Percentiles rank a stretch among this genome's conserved stretches.
Evolutionary conservation across 1,284 basidiomycete species (phyloP).

Genomic region (Fomitopsis pinicola): DNA sequence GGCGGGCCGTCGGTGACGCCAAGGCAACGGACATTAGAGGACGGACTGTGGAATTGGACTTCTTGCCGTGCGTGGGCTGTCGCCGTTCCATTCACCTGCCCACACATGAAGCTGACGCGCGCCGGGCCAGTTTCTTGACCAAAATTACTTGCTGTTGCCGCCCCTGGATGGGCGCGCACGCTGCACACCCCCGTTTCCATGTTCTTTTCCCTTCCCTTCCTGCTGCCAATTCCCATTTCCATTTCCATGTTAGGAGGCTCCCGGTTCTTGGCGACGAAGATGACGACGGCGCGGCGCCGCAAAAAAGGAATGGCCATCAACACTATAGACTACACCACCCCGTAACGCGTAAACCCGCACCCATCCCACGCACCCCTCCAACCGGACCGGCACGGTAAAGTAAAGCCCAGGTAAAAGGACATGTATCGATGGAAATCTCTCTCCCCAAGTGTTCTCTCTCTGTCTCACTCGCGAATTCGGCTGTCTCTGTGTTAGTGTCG

Average conservation of each 20-base stretch:
- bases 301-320: neutral
- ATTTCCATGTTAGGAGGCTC: no score
- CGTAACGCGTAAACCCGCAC: neutral
- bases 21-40: no score
- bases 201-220: neutral
- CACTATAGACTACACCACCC: neutral
- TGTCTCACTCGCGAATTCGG: no score
- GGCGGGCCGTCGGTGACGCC: no score
- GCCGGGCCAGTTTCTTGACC: neutral
- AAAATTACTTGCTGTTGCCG: neutral
- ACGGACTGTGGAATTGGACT: neutral
- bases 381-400: neutral
- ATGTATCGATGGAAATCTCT: slow-evolving; percentile 8
- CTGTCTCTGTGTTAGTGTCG: neutral
- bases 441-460: no score
- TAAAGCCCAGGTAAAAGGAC: neutral
- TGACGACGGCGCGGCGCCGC: neutral
- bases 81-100: no score
- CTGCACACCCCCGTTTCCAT: no score
- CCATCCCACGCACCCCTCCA: no score
- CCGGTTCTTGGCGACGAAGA: neutral
- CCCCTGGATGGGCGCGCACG: neutral
- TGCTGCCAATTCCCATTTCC: no score
- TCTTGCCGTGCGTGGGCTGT: neutral
- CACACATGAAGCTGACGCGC: neutral